These are phyloP conservation scores for Starmerella powellii DNA, from an alignment of 805 yeast species.

Conservation along the genomic window DNA sequence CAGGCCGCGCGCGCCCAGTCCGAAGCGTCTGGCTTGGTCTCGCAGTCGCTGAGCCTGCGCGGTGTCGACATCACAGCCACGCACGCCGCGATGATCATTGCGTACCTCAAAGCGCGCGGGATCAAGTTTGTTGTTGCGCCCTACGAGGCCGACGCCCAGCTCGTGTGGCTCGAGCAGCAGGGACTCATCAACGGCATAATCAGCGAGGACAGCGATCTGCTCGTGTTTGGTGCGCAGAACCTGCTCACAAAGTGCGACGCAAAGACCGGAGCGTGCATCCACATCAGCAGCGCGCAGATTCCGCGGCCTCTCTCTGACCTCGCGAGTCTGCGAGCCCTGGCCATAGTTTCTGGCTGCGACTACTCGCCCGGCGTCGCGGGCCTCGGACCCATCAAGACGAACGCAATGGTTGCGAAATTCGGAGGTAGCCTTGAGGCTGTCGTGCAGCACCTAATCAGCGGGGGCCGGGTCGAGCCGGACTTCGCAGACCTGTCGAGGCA, in stretches of 20 bases:
- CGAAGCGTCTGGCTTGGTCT: neutral
- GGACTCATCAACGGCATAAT: conserved; percentile 75
- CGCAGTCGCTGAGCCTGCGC: conserved; percentile 8
- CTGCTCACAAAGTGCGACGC: conserved; percentile 67
- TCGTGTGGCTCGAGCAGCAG: conserved; percentile 71
- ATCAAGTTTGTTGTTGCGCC: conserved; percentile 86
- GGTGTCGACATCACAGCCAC: conserved; percentile 79
- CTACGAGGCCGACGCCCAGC: conserved; percentile 94
- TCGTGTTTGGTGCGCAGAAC: conserved; percentile 70
- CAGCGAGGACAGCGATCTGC: conserved; percentile 87
- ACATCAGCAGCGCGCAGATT: conserved; percentile 42
- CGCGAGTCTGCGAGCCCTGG: conserved; percentile 47
- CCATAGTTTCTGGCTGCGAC: conserved; percentile 92
- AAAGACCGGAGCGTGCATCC: conserved; percentile 55
- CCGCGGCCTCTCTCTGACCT: conserved; percentile 30
- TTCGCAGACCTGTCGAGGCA: conserved; percentile 48
- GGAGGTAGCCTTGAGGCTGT: conserved; percentile 41
- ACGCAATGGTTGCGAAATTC: conserved; percentile 42
- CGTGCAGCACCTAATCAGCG: conserved; percentile 43
- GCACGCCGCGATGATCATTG: conserved; percentile 81
- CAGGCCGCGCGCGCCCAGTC: conserved; percentile 35
- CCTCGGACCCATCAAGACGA: conserved; percentile 70
- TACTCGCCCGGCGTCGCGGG: conserved; percentile 78
- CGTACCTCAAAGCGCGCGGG: conserved; percentile 37
- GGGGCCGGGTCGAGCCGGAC: conserved; percentile 48